Conservation (phyloP, 768 basidiomycete genomes). For the Termitomyces sp. region DNA sequence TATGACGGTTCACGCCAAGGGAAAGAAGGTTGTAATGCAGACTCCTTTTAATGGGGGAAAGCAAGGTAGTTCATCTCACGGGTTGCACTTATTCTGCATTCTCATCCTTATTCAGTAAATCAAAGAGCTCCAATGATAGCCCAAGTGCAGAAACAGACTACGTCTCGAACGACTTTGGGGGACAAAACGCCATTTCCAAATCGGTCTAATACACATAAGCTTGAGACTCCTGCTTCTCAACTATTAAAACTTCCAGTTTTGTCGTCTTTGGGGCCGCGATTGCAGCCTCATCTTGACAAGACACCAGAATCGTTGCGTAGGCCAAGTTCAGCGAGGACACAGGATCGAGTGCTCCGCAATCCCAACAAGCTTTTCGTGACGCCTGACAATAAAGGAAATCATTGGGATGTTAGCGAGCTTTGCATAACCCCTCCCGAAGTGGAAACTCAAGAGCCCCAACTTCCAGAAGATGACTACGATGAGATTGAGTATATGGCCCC, state of each 20-base stretch:
- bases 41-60: constrained; percentile 32
- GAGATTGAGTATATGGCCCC: constrained; percentile 53
- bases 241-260: constrained; percentile 29
- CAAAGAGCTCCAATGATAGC: constrained; percentile 14
- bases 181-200: constrained; percentile 81
- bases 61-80: constrained; percentile 21
- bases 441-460: constrained; percentile 20
- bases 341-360: constrained; percentile 50
- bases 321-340: constrained; percentile 67
- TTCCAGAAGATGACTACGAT: constrained; percentile 32
- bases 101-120: constrained; percentile 10
- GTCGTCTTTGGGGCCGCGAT: constrained; percentile 17
- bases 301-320: constrained; percentile 42
- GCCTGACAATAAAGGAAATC: constrained; percentile 57
- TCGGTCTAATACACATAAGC: constrained; percentile 31
- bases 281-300: constrained; percentile 18
- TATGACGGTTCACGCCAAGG: constrained; percentile 41
- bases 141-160: constrained; percentile 18
- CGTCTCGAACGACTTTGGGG: constrained; percentile 30
- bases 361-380: constrained; percentile 55
- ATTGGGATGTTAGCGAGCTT: constrained; percentile 72
- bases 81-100: not conserved
- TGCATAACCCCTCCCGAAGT: constrained; percentile 28
- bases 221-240: constrained; percentile 30
- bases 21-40: constrained; percentile 30